Conservation (phyloP, 2,329 filamentous ascomycete genomes). For the Endoconidiophora polonica region DNA sequence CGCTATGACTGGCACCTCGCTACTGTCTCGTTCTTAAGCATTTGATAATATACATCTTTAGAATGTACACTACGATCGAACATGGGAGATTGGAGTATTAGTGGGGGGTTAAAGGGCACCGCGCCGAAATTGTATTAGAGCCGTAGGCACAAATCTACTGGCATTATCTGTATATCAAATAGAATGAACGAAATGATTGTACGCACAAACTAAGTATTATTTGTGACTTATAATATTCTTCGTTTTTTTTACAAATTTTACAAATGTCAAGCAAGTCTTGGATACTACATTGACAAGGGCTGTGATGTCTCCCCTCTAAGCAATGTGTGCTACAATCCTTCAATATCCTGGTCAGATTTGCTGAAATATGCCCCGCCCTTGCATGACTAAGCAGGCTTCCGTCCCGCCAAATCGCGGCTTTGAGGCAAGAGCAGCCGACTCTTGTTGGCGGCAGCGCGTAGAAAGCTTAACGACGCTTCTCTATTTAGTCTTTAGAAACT, state of each 20-base stretch:
- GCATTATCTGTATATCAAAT: slow-evolving; percentile 3
- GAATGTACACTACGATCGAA: neutral
- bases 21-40: slow-evolving; percentile 38
- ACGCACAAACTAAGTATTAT: neutral
- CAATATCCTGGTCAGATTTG: neutral
- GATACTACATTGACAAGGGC: no score
- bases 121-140: neutral
- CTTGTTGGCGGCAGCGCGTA: neutral
- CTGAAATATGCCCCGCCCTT: slow-evolving; percentile 7
- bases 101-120: neutral
- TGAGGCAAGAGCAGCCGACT: no score
- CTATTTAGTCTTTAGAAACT: no score
- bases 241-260: neutral
- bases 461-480: no score
- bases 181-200: slow-evolving; percentile 10
- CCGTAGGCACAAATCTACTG: neutral
- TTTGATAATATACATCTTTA: neutral
- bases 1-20: slow-evolving; percentile 77
- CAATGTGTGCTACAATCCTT: neutral
- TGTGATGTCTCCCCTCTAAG: neutral
- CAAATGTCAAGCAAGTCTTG: neutral
- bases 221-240: neutral
- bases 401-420: slow-evolving; percentile 2
- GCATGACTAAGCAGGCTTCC: slow-evolving; percentile 4
- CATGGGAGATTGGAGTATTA: neutral